These are phyloP conservation scores for Saprolegnia parasitica DNA, from an alignment of 352 stramenopile species.

Conservation along the genomic window DNA sequence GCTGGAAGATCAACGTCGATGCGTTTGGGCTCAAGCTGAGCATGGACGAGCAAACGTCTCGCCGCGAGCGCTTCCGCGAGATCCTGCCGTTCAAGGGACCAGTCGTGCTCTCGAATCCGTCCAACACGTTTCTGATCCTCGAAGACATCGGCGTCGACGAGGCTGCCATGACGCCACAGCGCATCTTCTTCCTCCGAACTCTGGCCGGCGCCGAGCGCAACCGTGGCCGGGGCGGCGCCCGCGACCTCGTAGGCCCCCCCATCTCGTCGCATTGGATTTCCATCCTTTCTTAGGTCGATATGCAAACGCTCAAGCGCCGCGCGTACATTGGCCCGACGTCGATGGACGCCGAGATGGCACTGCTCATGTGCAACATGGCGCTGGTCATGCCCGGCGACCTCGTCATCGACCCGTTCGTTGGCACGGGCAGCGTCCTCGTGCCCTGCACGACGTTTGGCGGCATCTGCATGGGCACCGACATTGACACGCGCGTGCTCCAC, in stretches of 20 bases:
- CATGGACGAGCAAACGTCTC: conserved; percentile 54
- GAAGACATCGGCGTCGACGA: conserved; percentile 67
- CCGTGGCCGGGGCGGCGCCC: conserved; percentile 53
- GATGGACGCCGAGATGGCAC: conserved; percentile 95
- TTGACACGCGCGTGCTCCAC: conserved; percentile 93
- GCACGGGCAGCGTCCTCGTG: conserved; percentile 96
- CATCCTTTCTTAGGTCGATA: conserved; percentile 42
- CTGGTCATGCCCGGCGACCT: conserved; percentile 63
- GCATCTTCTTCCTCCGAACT: conserved; percentile 67
- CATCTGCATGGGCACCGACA: conserved; percentile 94
- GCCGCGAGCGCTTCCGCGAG: conserved; percentile 47
- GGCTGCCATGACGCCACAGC: conserved; percentile 39
- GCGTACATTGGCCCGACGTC: conserved; percentile 96
- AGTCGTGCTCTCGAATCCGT: conserved; percentile 60
- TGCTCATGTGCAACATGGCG: conserved; percentile 93
- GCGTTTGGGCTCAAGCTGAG: conserved; percentile 78
- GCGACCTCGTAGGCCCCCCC: conserved; percentile 43
- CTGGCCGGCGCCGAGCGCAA: conserved; percentile 69
- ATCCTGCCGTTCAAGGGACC: conserved; percentile 61
- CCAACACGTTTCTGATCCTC: conserved; percentile 69
- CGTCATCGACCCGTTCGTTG: conserved; percentile 96
- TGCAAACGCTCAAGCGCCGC: conserved; percentile 92
- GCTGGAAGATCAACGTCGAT: conserved; percentile 73
- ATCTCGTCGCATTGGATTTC: conserved; percentile 29
- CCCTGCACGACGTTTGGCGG: conserved; percentile 89